Base-by-base conservation (phyloP, 2,329 filamentous ascomycete genomes). In the Microcyclosporella mali region DNA sequence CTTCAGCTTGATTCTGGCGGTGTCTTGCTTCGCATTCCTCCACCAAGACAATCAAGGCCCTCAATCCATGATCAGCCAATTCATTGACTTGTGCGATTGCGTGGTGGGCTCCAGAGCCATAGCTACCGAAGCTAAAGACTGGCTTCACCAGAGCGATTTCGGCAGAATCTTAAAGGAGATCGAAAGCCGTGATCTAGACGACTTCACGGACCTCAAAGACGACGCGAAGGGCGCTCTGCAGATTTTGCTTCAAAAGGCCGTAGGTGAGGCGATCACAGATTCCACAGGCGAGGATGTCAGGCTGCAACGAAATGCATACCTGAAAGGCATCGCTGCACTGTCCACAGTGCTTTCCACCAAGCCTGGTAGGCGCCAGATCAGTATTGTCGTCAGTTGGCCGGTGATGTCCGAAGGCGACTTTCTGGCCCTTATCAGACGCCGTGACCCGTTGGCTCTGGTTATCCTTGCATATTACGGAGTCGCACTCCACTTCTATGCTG, bases 391-490 rank as follows among this genome's bases (percentile, higher is more conserved):
- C 12, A 37, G 34, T 12, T 54, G 49, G 45, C 45, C 51, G 12
- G 41, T 54, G 35, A 39, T 54, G 40, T 39, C 42, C 6, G 44
- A 44, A n/a, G 17, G 35, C 14, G 34, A 30, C 17, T 54, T 44
- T 25, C 30, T 50, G 11, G 12, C 44, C 9, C 33, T 54, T n/a
- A 39, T 54, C 11, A 47, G 46, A 19, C 45, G 47, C n/a, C 47
- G 49, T 3, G 51, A 54, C 42, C 47, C 46, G 21, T 33, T 54
- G 28, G 49, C 51, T 10, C 34, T 54, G 18, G 46, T 48, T 4
- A 49, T 52, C 12, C 45, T 54, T 1, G 51, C 40, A 1, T 45
- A 54, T 37, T 54, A 52, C 29, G 47, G 46, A 16, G 45, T 52
- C 9, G 49, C 45, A 17, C 40, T 54, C 7, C 49, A 52, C 28